phyloP scores from a whole-genome alignment of 768 basidiomycete genomes.

The Termitomyces heimii region DNA sequence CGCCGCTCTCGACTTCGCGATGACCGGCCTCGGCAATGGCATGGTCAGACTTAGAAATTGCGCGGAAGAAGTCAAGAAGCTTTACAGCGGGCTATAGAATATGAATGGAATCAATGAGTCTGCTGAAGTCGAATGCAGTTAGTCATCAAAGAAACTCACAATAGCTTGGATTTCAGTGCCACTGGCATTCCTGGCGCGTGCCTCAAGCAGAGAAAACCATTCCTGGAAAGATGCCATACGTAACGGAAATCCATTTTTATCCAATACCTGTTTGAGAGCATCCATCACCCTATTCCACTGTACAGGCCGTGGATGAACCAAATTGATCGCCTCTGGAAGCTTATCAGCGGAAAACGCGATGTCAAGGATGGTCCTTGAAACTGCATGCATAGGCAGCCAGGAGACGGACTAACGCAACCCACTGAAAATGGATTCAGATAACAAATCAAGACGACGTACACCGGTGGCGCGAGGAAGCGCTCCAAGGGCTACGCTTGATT shows the following conservation, averaged over 20 bases:
- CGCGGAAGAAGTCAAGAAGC: conserved; percentile 27
- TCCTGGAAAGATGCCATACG: conserved; percentile 8
- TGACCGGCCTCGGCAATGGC: background rate
- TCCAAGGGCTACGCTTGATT: conserved; percentile 24
- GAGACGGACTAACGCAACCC: conserved; percentile 24
- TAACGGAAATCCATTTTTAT: background rate
- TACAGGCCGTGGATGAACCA: conserved; percentile 32
- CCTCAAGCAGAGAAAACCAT: conserved; percentile 13
- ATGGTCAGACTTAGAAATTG: conserved; percentile 17
- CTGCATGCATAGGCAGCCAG: conserved; percentile 36
- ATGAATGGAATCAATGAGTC: background rate
- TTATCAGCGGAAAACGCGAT: conserved; percentile 16
- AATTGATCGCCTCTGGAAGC: conserved; percentile 23
- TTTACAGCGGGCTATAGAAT: conserved; percentile 25
- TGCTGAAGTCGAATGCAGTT: background rate
- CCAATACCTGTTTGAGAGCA: background rate
- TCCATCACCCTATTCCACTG: conserved; percentile 27
- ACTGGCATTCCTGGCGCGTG: conserved; percentile 3
- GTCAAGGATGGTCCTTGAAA: conserved; percentile 22
- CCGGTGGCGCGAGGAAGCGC: conserved; percentile 22
- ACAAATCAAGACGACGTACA: conserved; percentile 19
- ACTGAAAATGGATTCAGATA: background rate
- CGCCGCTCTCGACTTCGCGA: conserved; percentile 9
- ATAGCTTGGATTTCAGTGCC: conserved; percentile 1
- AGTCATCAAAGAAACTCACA: background rate